Conservation (phyloP, 768 basidiomycete species). For the Infundibulicybe gibba region DNA sequence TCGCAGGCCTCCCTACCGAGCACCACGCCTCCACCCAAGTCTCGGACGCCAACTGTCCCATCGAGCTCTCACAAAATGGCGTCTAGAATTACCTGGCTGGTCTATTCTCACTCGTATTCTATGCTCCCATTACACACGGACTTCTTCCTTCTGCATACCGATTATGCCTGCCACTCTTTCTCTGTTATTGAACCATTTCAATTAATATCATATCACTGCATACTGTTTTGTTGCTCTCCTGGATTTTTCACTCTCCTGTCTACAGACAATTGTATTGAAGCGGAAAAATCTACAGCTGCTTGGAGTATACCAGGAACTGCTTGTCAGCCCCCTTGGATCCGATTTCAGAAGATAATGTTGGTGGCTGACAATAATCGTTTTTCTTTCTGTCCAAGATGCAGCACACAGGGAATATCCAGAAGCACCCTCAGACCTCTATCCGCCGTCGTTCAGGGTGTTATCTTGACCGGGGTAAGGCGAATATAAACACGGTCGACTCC, state of each 20-base stretch:
- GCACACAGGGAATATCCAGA: too few species aligned
- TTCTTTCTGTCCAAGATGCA: too few species aligned
- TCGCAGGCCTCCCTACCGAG: conserved; percentile 60
- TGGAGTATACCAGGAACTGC: conserved; percentile 8
- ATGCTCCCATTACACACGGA: conserved; percentile 1
- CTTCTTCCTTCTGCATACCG: conserved; percentile 4
- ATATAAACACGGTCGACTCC: too few species aligned
- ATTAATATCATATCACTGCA: conserved; percentile 11
- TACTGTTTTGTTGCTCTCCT: neutral
- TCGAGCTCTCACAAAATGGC: conserved; percentile 55
- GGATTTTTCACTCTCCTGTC: conserved; percentile 1
- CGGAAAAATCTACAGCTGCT: too few species aligned
- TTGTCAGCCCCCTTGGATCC: too few species aligned
- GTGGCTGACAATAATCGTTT: too few species aligned
- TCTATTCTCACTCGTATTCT: neutral
- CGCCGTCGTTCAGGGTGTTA: conserved; percentile 10
- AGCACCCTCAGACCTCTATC: neutral
- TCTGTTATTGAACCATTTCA: conserved; percentile 8
- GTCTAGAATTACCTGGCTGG: conserved; percentile 27
- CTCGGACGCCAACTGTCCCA: conserved; percentile 62
- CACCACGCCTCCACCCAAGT: conserved; percentile 53
- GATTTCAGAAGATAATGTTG: too few species aligned
- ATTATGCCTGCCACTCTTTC: conserved; percentile 11
- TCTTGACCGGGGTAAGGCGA: neutral
- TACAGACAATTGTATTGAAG: conserved; percentile 11